Percentiles rank a stretch among this genome's conserved stretches.
Conservation (phyloP, 495 filamentous ascomycete genomes). For the Hamigera avellanea region DNA sequence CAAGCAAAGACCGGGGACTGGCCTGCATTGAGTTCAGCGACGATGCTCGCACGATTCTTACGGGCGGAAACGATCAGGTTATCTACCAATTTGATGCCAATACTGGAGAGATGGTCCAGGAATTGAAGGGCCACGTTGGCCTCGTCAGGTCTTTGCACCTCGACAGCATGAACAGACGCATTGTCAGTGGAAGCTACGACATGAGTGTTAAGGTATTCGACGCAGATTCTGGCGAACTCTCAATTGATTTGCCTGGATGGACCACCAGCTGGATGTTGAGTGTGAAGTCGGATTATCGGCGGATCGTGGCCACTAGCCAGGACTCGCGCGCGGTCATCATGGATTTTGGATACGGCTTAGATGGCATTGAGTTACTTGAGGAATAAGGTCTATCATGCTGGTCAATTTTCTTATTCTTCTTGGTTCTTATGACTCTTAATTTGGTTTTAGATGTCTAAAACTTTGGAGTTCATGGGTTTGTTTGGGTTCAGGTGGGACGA, state of each 20-base stretch:
- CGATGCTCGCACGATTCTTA: slow-evolving; percentile 77
- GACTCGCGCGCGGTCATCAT: slow-evolving; percentile 85
- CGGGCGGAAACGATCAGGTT: slow-evolving; percentile 84
- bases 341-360: slow-evolving; percentile 51
- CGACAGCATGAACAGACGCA: slow-evolving; percentile 67
- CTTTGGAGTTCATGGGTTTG: slow-evolving; percentile 1
- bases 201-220: slow-evolving; percentile 89
- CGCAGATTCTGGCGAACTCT: slow-evolving; percentile 56
- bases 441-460: slow-evolving; percentile 1
- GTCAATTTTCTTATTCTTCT: neutral
- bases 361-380: slow-evolving; percentile 36
- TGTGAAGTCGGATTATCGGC: slow-evolving; percentile 87
- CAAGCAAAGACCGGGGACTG: slow-evolving; percentile 75
- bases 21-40: slow-evolving; percentile 94
- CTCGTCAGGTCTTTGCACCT: slow-evolving; percentile 83
- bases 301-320: slow-evolving; percentile 88
- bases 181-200: slow-evolving; percentile 89
- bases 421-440: slow-evolving; percentile 3
- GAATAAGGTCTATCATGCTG: slow-evolving; percentile 19
- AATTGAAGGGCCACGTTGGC: slow-evolving; percentile 64
- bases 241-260: slow-evolving; percentile 76
- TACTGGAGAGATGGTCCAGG: slow-evolving; percentile 70
- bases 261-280: slow-evolving; percentile 92
- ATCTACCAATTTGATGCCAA: slow-evolving; percentile 92
- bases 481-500: slow-evolving; percentile 1